Base-by-base conservation (phyloP, 108 stramenopile genomes). In the Chaetoceros tenuissimus region DNA sequence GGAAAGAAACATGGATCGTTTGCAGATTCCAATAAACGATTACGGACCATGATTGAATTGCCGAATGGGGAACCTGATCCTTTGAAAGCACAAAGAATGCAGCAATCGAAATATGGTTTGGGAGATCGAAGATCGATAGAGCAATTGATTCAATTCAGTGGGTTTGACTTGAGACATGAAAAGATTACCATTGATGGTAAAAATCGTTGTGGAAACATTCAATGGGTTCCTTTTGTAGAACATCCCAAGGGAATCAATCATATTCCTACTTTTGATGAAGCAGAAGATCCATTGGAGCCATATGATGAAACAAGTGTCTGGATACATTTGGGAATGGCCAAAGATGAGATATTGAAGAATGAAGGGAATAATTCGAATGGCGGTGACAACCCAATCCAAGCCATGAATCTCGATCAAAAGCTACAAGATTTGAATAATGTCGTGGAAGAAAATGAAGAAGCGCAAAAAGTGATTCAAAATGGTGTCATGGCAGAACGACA, bases 121-220 rank as follows among this genome's bases (percentile, higher is more conserved):
- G 94, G 94, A 7, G 69, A 62, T 24, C 59, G 66, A 48, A 57
- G 94, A 25, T 80, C 80, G 10, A 51, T 94, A 51, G 76, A 87
- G 56, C 72, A 94, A 51, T 68, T 82, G 34, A 70, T 75, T 16
- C 59, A 75, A 46, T 96, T 94, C 57, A 80, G 82, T 20, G 92
- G 90, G 28, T 73, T 94, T 31, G 71, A 87, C 55, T 43, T 79
- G 0, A 31, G 48, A 40, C 31, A 78, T n/a, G 59, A 63, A 54
- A 68, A 60, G 49, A 69, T 84, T 64, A 63, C 66, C 22, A 68
- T 74, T 28, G 73, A 69, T 28, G 73, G 67, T 31, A 57, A 66
- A 31, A 85, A 93, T 46, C 57, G 73, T 51, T 89, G 87, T 62
- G 87, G 90, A 8, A 92, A 92, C 56, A n/a, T 87, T 21, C 56